Percentiles rank a stretch among this genome's conserved stretches.
phyloP scores from a whole-genome alignment of 2,329 filamentous ascomycete genomes.

The Ambrosiella cleistominuta region DNA sequence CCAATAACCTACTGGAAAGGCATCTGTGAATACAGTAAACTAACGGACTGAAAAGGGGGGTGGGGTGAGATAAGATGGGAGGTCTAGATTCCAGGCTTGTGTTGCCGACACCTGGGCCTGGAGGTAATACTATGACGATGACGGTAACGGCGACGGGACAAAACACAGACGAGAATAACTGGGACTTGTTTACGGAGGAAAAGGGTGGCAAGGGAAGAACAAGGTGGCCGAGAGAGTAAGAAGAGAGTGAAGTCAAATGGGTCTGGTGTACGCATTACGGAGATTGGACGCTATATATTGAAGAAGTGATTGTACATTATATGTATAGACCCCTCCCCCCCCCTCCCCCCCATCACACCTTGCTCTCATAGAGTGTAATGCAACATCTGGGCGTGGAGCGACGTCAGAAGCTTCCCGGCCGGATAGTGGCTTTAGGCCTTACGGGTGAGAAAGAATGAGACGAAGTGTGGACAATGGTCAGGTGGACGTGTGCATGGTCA shows the following conservation, averaged over 20 bases:
- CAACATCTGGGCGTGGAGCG: too few relatives aligned
- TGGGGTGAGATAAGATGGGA: not conserved
- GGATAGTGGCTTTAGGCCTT: too few relatives aligned
- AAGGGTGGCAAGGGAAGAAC: not conserved
- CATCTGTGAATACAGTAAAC: too few relatives aligned
- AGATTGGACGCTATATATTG: not conserved
- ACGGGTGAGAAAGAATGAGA: too few relatives aligned
- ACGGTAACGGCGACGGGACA: not conserved
- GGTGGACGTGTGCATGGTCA: too few relatives aligned
- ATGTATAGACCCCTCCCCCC: too few relatives aligned
- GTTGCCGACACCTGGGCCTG: not conserved
- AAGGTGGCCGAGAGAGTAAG: not conserved
- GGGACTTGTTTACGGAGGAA: not conserved
- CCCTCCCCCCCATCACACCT: too few relatives aligned
- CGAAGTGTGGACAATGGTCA: too few relatives aligned
- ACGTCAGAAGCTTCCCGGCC: too few relatives aligned
- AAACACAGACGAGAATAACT: not conserved
- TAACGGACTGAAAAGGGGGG: too few relatives aligned
- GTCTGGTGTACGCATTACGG: not conserved
- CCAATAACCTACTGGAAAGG: too few relatives aligned
- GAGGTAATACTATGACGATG: not conserved
- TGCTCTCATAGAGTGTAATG: too few relatives aligned
- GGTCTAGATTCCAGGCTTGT: not conserved
- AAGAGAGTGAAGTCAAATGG: not conserved
- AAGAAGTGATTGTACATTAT: not conserved